These are phyloP conservation scores for Chaetomium strumarium DNA, from an alignment of 2,329 filamentous ascomycete genomes.

Conservation along the genomic window DNA sequence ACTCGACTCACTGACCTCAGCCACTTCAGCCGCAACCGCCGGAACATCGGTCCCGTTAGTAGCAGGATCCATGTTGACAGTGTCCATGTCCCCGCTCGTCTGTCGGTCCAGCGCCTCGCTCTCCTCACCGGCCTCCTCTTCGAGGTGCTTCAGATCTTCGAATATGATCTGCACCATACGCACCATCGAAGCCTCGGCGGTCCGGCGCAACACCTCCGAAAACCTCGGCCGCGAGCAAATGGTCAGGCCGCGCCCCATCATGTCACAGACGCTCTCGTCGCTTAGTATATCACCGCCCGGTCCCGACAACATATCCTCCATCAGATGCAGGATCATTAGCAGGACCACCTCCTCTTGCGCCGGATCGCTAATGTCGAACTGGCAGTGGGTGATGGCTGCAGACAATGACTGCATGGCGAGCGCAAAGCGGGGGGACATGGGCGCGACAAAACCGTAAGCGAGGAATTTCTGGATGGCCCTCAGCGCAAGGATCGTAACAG, in stretches of 20 bases:
- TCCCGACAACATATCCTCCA: conserved; percentile 97
- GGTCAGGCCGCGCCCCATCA: conserved; percentile 97
- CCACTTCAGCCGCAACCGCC: conserved; percentile 3
- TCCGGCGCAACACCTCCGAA: conserved; percentile 82
- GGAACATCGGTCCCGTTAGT: conserved; percentile 49
- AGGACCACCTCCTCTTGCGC: conserved; percentile 93
- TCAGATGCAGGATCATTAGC: conserved; percentile 87
- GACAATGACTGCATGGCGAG: conserved; percentile 93
- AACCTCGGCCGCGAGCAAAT: conserved; percentile 94
- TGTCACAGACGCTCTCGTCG: conserved; percentile 96
- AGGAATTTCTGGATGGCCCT: conserved; percentile 95
- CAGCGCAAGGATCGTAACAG: conserved; percentile 90
- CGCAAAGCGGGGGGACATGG: conserved; percentile 77
- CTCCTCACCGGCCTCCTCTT: conserved; percentile 66
- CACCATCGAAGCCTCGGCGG: conserved; percentile 95
- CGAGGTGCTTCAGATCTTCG: conserved; percentile 80
- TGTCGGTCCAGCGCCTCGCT: conserved; percentile 59
- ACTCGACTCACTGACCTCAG: conserved; percentile 12
- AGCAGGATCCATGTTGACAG: conserved; percentile 77
- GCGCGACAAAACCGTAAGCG: conserved; percentile 84
- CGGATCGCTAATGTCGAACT: conserved; percentile 94
- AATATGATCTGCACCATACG: conserved; percentile 99
- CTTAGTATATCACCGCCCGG: conserved; percentile 89
- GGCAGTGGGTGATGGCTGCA: conserved; percentile 92
- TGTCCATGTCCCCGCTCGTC: conserved; percentile 63